Conservation (phyloP, 805 yeast genomes). For the Tetrapisispora arboricola region DNA sequence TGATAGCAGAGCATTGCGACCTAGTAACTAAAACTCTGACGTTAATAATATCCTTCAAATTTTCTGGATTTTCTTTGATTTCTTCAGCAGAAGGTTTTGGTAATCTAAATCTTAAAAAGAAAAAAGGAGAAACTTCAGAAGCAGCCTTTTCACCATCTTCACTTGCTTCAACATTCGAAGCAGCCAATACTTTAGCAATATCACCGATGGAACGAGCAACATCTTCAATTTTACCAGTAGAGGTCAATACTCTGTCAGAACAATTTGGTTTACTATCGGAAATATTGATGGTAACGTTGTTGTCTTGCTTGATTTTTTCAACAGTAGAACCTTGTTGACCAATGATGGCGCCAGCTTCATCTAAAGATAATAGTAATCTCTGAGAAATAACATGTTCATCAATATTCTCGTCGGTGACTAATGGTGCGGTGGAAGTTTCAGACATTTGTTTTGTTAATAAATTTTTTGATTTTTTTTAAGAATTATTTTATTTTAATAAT, state of each 20-base stretch:
- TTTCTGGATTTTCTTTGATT: constrained; percentile 18
- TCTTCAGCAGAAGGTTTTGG: constrained; percentile 25
- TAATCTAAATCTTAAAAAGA: constrained; percentile 24
- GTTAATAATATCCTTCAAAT: constrained; percentile 21
- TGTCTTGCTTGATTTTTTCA: constrained; percentile 61
- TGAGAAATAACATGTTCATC: constrained; percentile 7
- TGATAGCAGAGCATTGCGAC: constrained; percentile 78
- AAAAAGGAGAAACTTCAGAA: constrained; percentile 40
- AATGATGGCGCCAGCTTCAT: constrained; percentile 84
- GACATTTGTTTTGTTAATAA: not conserved
- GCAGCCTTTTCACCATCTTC: constrained; percentile 12
- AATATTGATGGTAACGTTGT: constrained; percentile 78
- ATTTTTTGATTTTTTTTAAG: not conserved
- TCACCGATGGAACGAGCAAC: constrained; percentile 61
- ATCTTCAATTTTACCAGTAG: constrained; percentile 60
- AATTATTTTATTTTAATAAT: not conserved
- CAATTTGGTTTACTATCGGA: constrained; percentile 72
- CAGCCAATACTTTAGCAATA: constrained; percentile 42
- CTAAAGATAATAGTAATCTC: constrained; percentile 60
- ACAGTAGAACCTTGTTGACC: constrained; percentile 79
- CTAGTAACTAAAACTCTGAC: constrained; percentile 71
- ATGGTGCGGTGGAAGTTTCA: not conserved
- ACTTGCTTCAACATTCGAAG: constrained; percentile 22
- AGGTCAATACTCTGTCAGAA: constrained; percentile 72
- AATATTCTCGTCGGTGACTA: not conserved